Evolutionary conservation across 2,329 filamentous ascomycete genomes (phyloP), one percentile per base, ranked within the genome.

Genomic region (Penicillium sp.): DNA sequence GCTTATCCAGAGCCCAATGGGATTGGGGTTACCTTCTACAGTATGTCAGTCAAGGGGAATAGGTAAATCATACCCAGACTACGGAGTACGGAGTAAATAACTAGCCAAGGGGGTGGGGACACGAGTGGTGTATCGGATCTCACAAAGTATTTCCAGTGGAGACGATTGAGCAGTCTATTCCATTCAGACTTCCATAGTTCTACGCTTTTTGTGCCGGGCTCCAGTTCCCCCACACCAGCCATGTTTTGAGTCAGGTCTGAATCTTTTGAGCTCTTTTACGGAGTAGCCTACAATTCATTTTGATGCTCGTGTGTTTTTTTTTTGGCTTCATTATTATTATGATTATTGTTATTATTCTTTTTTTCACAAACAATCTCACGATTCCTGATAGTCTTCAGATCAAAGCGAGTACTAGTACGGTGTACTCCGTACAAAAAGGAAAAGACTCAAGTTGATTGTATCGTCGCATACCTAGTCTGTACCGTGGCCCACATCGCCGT

Each of bases 111-210:
- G 24, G 10, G 24, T 5, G 24, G 10, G 10, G 24, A 28, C 5
- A 28, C 5, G 40, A 21, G 14, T 13, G 37, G 39, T 42, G 37
- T 28, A 28, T 43, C 23, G 23, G 39, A 43, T 43, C 23, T 23
- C 16, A 13, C 39, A 16, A 45, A 61, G 50, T 50, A 55, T 62
- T 55, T 56, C 43, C 36, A 42, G 59, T 58, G 61, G 61, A 54
- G 52, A 21, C 55, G 26, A 34, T 21, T 40, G 45, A 46, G 48
- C 60, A 61, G 52, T 56, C 51, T 59, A 61, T 62, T 55, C 48
- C 56, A 52, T 59, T 61, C 60, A 63, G 43, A 61, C 59, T 62
- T 59, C 50, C 56, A 59, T 61, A 64, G 60, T 56, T 48, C 52
- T 37, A 58, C 44, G 56, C 42, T 16, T 40, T 34, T 29, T 39